Conservation (phyloP, 495 filamentous ascomycete genomes). For the Lasiosphaeria miniovina region DNA sequence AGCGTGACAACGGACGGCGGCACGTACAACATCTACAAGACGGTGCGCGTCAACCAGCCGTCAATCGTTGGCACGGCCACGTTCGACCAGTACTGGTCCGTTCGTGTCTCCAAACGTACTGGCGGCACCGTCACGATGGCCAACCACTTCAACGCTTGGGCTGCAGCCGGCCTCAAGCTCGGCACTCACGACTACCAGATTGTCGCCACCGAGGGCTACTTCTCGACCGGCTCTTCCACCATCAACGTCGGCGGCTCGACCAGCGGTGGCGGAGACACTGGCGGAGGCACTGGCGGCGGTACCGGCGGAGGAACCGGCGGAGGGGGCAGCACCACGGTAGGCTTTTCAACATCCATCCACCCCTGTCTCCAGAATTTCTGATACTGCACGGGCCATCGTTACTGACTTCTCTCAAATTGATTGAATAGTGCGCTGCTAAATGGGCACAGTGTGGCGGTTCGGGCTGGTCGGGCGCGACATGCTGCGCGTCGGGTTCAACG, state of each 20-base stretch:
- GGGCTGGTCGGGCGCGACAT: constrained; percentile 45
- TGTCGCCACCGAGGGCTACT: constrained; percentile 57
- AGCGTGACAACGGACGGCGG: constrained; percentile 56
- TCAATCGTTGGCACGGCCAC: constrained; percentile 55
- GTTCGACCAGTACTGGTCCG: constrained; percentile 60
- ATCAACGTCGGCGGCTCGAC: constrained; percentile 42
- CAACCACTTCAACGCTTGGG: constrained; percentile 67
- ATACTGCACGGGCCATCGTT: not conserved
- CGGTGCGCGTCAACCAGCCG: constrained; percentile 56
- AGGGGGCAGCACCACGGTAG: not conserved
- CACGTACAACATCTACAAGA: constrained; percentile 62
- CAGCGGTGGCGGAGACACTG: not conserved
- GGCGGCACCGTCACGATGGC: constrained; percentile 47
- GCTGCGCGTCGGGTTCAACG: constrained; percentile 40
- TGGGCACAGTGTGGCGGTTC: constrained; percentile 52
- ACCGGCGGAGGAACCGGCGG: constrained; percentile 4
- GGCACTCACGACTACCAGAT: constrained; percentile 58
- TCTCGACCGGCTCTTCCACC: constrained; percentile 46
- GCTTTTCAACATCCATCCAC: not conserved
- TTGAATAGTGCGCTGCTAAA: constrained; percentile 23
- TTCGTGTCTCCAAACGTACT: constrained; percentile 48
- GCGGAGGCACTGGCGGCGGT: too few species aligned
- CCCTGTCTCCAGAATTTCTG: constrained; percentile 6
- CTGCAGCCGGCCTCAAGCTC: constrained; percentile 44
- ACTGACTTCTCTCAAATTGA: not conserved